Evolutionary conservation across 208 protist genomes (phyloP).

Genomic region (Jaenimonas drosophilae): DNA sequence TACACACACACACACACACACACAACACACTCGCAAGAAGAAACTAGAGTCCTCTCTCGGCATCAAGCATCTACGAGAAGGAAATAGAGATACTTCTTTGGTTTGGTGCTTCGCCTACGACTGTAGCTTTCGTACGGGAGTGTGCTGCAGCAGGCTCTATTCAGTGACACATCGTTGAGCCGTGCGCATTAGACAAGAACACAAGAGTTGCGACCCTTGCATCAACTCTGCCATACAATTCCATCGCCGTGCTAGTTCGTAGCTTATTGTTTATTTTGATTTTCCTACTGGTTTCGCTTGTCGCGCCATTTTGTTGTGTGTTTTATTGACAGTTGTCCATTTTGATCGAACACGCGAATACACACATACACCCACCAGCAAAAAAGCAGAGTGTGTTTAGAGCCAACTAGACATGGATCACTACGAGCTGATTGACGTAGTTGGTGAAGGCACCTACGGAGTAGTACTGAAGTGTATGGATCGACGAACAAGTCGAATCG

Average conservation of each 20-base stretch:
- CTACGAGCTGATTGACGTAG: conserved; percentile 56
- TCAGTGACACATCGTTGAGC: too few species aligned
- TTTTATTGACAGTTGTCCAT: too few species aligned
- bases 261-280: conserved; percentile 6
- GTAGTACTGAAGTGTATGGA: conserved; percentile 88
- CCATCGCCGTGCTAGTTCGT: background rate
- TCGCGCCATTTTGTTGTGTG: background rate
- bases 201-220: background rate
- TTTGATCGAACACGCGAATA: too few species aligned
- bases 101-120: background rate
- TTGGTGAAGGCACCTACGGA: conserved; percentile 94
- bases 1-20: background rate
- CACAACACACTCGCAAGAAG: background rate
- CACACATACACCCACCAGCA: too few species aligned
- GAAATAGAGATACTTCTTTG: conserved; percentile 7
- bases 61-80: background rate
- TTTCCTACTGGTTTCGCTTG: conserved; percentile 7
- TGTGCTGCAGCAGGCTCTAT: too few species aligned
- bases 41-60: background rate
- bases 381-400: too few species aligned
- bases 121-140: too few species aligned
- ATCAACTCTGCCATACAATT: background rate
- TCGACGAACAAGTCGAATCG: conserved; percentile 60
- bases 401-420: conserved; percentile 32
- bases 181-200: too few species aligned